Conservation (phyloP, 345 rosid genomes). For the Melaleuca quinquenervia region DNA sequence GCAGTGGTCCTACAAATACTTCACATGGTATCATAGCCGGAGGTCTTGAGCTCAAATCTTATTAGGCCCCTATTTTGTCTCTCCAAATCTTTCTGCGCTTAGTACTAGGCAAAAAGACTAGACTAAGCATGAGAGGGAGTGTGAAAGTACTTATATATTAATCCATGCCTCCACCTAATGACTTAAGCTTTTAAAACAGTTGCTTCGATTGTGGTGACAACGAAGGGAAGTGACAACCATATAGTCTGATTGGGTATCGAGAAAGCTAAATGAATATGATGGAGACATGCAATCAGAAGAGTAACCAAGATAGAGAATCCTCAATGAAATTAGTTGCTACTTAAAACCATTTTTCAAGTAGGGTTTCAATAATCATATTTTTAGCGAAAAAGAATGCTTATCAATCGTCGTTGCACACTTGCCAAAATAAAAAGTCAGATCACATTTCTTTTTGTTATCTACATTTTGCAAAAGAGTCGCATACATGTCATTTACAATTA, state of each 20-base stretch:
- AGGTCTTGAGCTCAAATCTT: too few relatives aligned
- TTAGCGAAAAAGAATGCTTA: not conserved
- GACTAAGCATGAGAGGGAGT: too few relatives aligned
- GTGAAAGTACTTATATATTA: too few relatives aligned
- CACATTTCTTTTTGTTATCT: not conserved
- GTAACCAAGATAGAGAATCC: not conserved
- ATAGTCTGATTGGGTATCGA: not conserved
- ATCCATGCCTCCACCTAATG: too few relatives aligned
- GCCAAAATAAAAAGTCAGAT: not conserved
- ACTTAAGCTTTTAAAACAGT: too few relatives aligned
- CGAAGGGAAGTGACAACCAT: too few relatives aligned
- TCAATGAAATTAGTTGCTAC: not conserved
- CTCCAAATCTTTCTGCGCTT: too few relatives aligned
- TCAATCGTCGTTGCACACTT: not conserved
- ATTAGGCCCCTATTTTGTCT: too few relatives aligned
- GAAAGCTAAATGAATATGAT: not conserved
- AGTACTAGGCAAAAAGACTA: too few relatives aligned
- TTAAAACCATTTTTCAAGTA: not conserved
- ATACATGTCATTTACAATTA: not conserved
- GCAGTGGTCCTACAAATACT: too few relatives aligned
- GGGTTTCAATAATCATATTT: not conserved
- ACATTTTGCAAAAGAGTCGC: not conserved
- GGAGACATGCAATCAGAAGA: not conserved
- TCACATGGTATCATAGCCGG: too few relatives aligned
- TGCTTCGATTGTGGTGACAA: too few relatives aligned